Base-by-base conservation (phyloP, 176 grass and related monocot genomes). In the Poa pratensis region DNA sequence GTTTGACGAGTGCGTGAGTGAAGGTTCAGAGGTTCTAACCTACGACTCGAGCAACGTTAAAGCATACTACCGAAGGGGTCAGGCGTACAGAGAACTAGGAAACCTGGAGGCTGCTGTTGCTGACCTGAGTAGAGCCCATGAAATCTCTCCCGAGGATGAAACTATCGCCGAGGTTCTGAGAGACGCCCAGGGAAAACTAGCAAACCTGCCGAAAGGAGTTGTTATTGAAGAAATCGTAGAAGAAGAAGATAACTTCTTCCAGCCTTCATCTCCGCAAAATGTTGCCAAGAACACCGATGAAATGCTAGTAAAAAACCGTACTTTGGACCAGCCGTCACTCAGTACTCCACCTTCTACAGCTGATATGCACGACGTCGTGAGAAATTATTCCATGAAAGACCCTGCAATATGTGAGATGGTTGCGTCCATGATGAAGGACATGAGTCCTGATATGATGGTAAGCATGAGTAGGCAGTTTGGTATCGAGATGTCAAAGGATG, bases 341-440 rank as follows among this genome's bases (percentile, higher is more conserved):
- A 63, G 49, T 76, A 69, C 42, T 79, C 83, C 83, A 5, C 30
- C 85, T 22, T 85, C 87, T 65, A 80, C 88, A 80, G 40, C 83
- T 92, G 89, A 88, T 72, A 79, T 93, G 76, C 87, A 93, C 76
- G 91, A 95, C 73, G 82, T 80, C 80, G 77, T 93, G 92, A 87
- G 75, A 34, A 92, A 86, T 89, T 90, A 86, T 89, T 90, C 89
- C 73, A 92, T 98, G 87, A 89, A 89, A 76, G 91, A 98, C 51
- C 96, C 93, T 54, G 91, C 93, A 58, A 95, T 87, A 91, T 83
- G 84, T 52, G 88, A 98, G 93, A 95, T 98, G 96, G 79, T 95
- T 77, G 1, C 84, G 83, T 81, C 84, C 67, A 94, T 98, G 96
- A 95, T 98, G 87, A 90, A 89, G 83, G 94, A 87, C 79, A 94